phyloP scores from a whole-genome alignment of 805 yeast species.

The Zygotorulaspora sp. region DNA sequence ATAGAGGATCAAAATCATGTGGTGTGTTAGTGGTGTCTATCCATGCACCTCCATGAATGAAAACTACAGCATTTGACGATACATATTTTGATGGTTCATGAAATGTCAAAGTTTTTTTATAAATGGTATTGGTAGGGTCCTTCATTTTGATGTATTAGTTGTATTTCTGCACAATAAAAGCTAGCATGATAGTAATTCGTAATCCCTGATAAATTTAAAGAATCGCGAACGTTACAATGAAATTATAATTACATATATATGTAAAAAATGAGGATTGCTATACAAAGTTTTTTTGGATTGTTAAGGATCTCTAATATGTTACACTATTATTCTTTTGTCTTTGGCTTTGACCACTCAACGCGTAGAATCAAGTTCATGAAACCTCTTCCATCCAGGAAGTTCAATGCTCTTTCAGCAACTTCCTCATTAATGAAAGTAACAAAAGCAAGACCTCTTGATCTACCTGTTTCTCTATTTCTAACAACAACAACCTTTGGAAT shows the following conservation, averaged over 20 bases:
- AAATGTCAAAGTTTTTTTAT: constrained; percentile 15
- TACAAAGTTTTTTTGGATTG: constrained; percentile 1
- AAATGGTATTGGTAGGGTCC: constrained; percentile 5
- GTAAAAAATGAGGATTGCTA: constrained; percentile 1
- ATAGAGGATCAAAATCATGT: constrained; percentile 45
- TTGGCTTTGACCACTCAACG: constrained; percentile 56
- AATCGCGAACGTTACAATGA: constrained; percentile 1
- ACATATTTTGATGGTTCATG: constrained; percentile 1
- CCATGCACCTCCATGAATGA: constrained; percentile 91
- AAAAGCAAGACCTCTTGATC: constrained; percentile 93
- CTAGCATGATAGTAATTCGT: too few relatives aligned
- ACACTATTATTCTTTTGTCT: constrained; percentile 13
- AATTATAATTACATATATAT: constrained; percentile 2
- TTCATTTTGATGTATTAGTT: constrained; percentile 4
- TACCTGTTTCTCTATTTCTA: constrained; percentile 88
- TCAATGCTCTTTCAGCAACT: constrained; percentile 73
- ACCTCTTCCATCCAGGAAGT: constrained; percentile 81
- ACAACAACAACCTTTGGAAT: constrained; percentile 75
- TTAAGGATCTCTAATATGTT: neutral
- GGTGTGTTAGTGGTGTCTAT: constrained; percentile 61
- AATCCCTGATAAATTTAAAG: neutral
- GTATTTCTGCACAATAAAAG: too few relatives aligned
- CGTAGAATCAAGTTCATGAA: constrained; percentile 80
- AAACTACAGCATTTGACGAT: constrained; percentile 40
- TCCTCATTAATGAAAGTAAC: constrained; percentile 69